Evolutionary conservation across 352 stramenopile species (phyloP).

Genomic region (Phytophthora constricta): DNA sequence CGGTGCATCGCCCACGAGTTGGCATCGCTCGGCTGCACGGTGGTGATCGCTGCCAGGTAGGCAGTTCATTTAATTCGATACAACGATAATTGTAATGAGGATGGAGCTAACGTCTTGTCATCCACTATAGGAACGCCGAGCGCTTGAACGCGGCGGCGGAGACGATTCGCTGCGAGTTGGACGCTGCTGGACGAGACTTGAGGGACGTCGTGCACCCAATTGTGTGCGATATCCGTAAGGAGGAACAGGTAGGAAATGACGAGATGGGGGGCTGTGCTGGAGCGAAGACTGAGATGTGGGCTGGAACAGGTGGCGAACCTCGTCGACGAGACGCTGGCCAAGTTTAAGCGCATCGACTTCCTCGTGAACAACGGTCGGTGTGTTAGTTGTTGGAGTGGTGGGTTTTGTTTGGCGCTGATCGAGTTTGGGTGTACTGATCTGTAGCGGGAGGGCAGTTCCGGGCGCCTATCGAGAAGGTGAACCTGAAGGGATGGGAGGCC

Average conservation of each 20-base stretch:
- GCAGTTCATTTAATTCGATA: background rate
- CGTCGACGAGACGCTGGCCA: conserved; percentile 73
- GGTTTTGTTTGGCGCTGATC: background rate
- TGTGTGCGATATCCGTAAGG: conserved; percentile 79
- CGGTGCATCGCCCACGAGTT: conserved; percentile 86
- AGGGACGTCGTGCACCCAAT: conserved; percentile 58
- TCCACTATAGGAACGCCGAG: conserved; percentile 56
- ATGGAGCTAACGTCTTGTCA: background rate
- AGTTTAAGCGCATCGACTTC: conserved; percentile 89
- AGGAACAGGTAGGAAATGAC: conserved; percentile 49
- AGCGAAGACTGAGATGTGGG: background rate
- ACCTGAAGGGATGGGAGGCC: conserved; percentile 90
- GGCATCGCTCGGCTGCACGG: conserved; percentile 70
- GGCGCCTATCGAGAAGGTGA: conserved; percentile 88
- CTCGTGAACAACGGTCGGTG: conserved; percentile 92
- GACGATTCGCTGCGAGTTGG: conserved; percentile 60
- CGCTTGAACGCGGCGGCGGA: conserved; percentile 62
- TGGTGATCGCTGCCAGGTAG: conserved; percentile 84
- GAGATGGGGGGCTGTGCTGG: background rate
- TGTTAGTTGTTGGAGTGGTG: background rate
- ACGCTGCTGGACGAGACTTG: conserved; percentile 35
- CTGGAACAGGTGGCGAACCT: conserved; percentile 64
- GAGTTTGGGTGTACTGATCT: background rate
- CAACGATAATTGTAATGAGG: background rate
- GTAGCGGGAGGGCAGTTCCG: conserved; percentile 93